phyloP scores from a whole-genome alignment of 2,329 filamentous ascomycete genomes.

The Colletotrichum sidae region DNA sequence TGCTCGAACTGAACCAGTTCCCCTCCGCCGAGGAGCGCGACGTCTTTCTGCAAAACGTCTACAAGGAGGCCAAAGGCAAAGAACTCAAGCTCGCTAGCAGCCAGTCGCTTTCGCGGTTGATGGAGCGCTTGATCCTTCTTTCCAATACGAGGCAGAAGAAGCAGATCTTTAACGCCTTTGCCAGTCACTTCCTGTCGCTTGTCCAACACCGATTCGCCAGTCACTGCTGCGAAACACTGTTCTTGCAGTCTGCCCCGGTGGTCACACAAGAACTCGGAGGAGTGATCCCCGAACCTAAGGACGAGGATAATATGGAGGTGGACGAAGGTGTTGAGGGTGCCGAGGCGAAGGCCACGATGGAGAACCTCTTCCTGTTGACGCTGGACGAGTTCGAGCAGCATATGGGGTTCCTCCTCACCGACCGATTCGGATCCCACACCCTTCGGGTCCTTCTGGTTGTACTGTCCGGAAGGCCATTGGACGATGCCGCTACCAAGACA shows the following conservation, averaged over 20 bases:
- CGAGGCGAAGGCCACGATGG: slow-evolving; percentile 74
- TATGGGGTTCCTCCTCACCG: slow-evolving; percentile 85
- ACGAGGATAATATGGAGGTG: slow-evolving; percentile 53
- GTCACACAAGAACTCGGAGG: slow-evolving; percentile 78
- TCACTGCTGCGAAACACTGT: slow-evolving; percentile 95
- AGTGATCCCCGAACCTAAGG: slow-evolving; percentile 56
- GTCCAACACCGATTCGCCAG: slow-evolving; percentile 97
- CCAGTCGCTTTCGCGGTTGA: slow-evolving; percentile 91
- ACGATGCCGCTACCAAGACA: slow-evolving; percentile 74
- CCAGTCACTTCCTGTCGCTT: slow-evolving; percentile 86
- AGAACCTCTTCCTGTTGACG: slow-evolving; percentile 84
- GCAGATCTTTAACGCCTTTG: slow-evolving; percentile 85
- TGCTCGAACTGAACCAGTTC: slow-evolving; percentile 92
- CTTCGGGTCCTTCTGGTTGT: slow-evolving; percentile 88
- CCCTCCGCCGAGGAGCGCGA: slow-evolving; percentile 77
- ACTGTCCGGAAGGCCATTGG: slow-evolving; percentile 83
- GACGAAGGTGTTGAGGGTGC: slow-evolving; percentile 58
- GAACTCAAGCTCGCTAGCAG: slow-evolving; percentile 96
- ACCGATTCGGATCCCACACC: slow-evolving; percentile 90
- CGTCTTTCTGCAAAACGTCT: slow-evolving; percentile 83
- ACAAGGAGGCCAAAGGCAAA: slow-evolving; percentile 87
- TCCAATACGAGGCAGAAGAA: slow-evolving; percentile 86
- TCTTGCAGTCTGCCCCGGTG: slow-evolving; percentile 82
- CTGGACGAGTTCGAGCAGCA: slow-evolving; percentile 90
- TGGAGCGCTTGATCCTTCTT: slow-evolving; percentile 90